Conservation (phyloP, 495 filamentous ascomycete genomes). For the Neurospora cerealis region DNA sequence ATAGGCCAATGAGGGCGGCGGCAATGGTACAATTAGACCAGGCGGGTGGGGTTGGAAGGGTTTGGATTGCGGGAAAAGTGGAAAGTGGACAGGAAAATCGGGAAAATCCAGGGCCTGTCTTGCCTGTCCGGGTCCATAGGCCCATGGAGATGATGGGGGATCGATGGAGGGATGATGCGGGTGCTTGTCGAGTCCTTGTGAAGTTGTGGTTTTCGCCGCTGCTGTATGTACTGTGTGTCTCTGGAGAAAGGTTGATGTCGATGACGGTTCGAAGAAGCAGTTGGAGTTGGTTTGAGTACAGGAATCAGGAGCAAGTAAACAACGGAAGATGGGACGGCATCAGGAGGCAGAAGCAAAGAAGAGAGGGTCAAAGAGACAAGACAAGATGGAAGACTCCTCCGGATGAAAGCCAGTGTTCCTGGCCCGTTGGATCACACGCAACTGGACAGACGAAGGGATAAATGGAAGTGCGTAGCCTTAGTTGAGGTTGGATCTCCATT, state of each 20-base stretch:
- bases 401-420: not conserved
- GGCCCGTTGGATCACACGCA: not conserved
- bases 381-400: not conserved
- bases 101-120: not conserved
- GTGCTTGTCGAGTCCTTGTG: not conserved
- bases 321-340: not conserved
- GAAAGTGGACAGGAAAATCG: not conserved
- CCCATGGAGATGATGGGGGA: not conserved
- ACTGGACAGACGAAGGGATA: not conserved
- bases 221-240: not conserved
- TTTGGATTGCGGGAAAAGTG: not conserved
- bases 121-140: not conserved
- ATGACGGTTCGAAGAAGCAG: no score
- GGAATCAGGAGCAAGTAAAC: not conserved
- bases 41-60: not conserved
- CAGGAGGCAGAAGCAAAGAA: not conserved
- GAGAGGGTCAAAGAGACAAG: not conserved
- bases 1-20: not conserved
- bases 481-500: not conserved
- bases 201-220: not conserved
- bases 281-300: not conserved
- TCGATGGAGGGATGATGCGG: not conserved
- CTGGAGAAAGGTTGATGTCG: no score
- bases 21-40: not conserved
- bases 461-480: not conserved